These are phyloP conservation scores for Chaetoceros muelleri DNA, from an alignment of 108 stramenopile species.

Conservation along the genomic window DNA sequence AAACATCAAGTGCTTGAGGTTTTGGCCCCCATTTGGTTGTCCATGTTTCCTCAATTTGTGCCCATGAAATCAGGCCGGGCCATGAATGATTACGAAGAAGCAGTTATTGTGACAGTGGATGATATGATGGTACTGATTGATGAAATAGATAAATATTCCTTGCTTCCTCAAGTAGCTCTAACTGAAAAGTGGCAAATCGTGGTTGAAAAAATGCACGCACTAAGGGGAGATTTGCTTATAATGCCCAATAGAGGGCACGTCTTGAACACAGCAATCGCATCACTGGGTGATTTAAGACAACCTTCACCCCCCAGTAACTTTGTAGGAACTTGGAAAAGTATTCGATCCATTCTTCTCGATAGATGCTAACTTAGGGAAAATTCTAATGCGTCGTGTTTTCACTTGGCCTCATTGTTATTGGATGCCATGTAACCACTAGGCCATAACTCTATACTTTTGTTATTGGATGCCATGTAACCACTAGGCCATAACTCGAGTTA, in stretches of 20 bases:
- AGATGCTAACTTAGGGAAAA: too few relatives aligned
- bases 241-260: background rate
- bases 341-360: too few relatives aligned
- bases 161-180: conserved; percentile 4
- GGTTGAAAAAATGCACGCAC: conserved; percentile 42
- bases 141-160: conserved; percentile 14
- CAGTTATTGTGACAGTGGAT: conserved; percentile 15
- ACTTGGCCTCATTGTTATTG: too few relatives aligned
- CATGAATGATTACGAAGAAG: too few relatives aligned
- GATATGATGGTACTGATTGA: conserved; percentile 23
- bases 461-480: too few relatives aligned
- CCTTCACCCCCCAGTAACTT: background rate
- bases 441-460: too few relatives aligned
- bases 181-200: conserved; percentile 26
- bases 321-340: background rate
- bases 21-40: conserved; percentile 42
- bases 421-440: too few relatives aligned
- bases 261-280: background rate
- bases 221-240: conserved; percentile 42
- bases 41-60: conserved; percentile 20
- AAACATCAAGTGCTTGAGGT: conserved; percentile 34
- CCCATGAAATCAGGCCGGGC: conserved; percentile 5
- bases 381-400: too few relatives aligned
- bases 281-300: background rate
- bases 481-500: too few relatives aligned